Evolutionary conservation across 2,329 filamentous ascomycete species (phyloP).

Genomic region (Fusarium chlamydosporum): DNA sequence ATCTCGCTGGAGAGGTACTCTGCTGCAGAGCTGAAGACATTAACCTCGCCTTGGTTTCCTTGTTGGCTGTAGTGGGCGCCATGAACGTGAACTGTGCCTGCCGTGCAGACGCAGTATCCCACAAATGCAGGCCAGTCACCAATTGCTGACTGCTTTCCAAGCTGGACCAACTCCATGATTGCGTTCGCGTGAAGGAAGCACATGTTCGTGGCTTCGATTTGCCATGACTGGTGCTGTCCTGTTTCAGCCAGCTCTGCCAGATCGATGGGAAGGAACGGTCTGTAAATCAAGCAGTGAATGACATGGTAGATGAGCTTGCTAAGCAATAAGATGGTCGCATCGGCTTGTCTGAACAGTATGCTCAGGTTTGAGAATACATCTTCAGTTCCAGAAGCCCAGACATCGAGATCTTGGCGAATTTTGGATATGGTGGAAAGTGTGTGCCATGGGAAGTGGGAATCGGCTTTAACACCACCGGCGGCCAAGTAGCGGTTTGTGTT

Average conservation of each 20-base stretch:
- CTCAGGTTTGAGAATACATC: slow-evolving; percentile 84
- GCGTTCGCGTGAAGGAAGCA: slow-evolving; percentile 90
- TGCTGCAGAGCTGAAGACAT: slow-evolving; percentile 72
- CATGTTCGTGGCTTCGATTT: slow-evolving; percentile 90
- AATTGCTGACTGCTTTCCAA: slow-evolving; percentile 79
- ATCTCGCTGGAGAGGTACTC: slow-evolving; percentile 84
- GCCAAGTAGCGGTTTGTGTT: slow-evolving; percentile 88
- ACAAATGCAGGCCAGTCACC: slow-evolving; percentile 91
- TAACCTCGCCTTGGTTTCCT: slow-evolving; percentile 65
- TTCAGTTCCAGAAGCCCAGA: slow-evolving; percentile 86
- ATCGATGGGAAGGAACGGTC: slow-evolving; percentile 88
- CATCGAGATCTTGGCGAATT: slow-evolving; percentile 86
- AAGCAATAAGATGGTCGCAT: slow-evolving; percentile 83
- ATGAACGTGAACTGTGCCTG: slow-evolving; percentile 89
- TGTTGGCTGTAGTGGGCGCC: slow-evolving; percentile 81
- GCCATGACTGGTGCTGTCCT: slow-evolving; percentile 91
- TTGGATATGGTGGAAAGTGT: slow-evolving; percentile 87
- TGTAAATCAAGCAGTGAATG: slow-evolving; percentile 87
- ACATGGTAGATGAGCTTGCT: slow-evolving; percentile 91
- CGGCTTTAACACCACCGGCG: slow-evolving; percentile 87
- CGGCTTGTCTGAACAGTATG: slow-evolving; percentile 80
- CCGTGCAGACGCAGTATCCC: slow-evolving; percentile 88
- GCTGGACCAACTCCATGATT: slow-evolving; percentile 84
- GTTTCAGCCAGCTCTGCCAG: slow-evolving; percentile 83
- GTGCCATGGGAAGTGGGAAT: slow-evolving; percentile 93